Evolutionary conservation across 345 rosid species (phyloP), one percentile per base, ranked within the genome.

Genomic region (Salix purpurea): DNA sequence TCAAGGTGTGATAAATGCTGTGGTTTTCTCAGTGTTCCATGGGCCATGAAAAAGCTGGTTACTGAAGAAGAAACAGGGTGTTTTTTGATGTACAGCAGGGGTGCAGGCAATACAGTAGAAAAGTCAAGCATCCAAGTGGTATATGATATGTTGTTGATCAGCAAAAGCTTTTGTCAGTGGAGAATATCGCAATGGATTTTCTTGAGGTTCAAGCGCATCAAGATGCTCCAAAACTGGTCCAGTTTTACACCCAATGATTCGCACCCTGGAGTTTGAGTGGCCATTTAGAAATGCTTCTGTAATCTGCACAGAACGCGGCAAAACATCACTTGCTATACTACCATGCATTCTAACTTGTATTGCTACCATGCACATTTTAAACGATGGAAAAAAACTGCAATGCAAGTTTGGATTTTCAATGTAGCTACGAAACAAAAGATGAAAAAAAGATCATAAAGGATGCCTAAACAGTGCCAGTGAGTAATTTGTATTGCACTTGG

Each of bases 221-320:
- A 78, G 42, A 78, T 80, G 72, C 79, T 76, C 42, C 28, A 77
- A 73, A 5, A 69, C 1, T 11, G 82, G 76, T 39, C 78, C 71
- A 76, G 68, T 48, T 62, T 76, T 80, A 74, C 79, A 18, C 76
- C 91, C 86, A 62, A 73, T 77, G 54, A 86, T 88, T 39, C 67
- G 66, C 76, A 88, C 77, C 36, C 1, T 34, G 54, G 79, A 40
- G 74, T 73, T 82, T 64, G 86, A 79, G 71, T 76, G 81, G 19
- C 83, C 81, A 14, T 84, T 70, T 68, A 30, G 70, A 74, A 86
- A 81, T 48, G 52, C 42, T 14, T 73, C 70, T 70, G 82, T 78
- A 69, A 82, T 69, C 83, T 83, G 78, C 70, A 42, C 34, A 69
- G 61, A 39, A 72, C 14, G 16, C 56, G 26, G 37, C 21, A 32